Evolutionary conservation across 2,329 filamentous ascomycete genomes (phyloP).

Genomic region (Camillea tinctor): DNA sequence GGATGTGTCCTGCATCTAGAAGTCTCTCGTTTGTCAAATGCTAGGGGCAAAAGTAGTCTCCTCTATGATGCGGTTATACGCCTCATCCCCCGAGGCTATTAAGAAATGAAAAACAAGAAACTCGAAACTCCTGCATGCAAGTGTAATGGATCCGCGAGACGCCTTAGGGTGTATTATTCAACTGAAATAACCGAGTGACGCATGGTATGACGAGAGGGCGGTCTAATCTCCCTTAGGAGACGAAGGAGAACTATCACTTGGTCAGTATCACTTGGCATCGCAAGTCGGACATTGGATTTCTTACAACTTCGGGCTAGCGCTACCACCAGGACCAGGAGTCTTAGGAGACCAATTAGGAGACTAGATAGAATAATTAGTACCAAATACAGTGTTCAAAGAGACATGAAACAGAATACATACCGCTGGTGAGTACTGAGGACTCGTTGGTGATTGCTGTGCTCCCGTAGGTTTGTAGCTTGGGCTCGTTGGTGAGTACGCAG

Average conservation of each 20-base stretch:
- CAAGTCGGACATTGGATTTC: constrained; percentile 17
- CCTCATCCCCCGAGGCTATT: constrained; percentile 3
- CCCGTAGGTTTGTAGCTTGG: constrained; percentile 58
- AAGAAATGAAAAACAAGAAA: constrained; percentile 4
- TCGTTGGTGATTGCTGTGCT: constrained; percentile 60
- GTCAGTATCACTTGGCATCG: constrained; percentile 12
- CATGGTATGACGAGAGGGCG: constrained; percentile 1
- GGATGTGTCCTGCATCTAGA: not conserved
- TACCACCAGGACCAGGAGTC: constrained; percentile 40
- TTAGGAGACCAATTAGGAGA: constrained; percentile 48
- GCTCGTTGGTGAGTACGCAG: constrained; percentile 62
- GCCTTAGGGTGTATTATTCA: constrained; percentile 31
- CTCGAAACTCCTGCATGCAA: constrained; percentile 22
- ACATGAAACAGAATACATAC: constrained; percentile 30
- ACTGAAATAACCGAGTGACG: constrained; percentile 9
- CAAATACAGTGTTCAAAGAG: not conserved
- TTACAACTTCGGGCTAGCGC: constrained; percentile 42
- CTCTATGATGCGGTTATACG: constrained; percentile 18
- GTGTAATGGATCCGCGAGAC: constrained; percentile 15
- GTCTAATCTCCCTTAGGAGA: constrained; percentile 32
- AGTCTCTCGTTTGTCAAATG: not conserved
- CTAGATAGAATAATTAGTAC: constrained; percentile 33
- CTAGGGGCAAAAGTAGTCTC: not conserved
- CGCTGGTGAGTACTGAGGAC: constrained; percentile 71
- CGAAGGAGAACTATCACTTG: constrained; percentile 29